Evolutionary conservation across 2,329 filamentous ascomycete species (phyloP), one percentile per base, ranked within the genome.

Genomic region (Apiospora pterosperma): DNA sequence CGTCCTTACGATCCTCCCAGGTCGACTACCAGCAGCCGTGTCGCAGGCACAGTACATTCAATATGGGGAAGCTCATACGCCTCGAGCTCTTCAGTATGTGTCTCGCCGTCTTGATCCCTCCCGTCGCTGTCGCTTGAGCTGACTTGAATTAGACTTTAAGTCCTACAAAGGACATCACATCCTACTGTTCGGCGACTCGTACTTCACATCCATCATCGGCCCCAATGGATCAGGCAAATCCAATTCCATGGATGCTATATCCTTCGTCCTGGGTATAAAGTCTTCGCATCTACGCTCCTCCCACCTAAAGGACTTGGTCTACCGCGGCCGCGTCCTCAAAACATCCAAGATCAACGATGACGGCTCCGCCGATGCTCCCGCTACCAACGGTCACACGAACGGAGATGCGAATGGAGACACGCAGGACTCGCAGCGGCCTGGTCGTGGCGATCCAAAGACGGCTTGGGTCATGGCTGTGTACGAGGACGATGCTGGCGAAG

Each of bases 391-490:
- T 11, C 82, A 88, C 52, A 78, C 82, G 23, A 88, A 91, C 68
- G 90, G 87, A 31, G 82, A 87, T 63, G 81, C 86, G 42, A 84
- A 85, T 23, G 84, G 83, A 38, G 88, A 86, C 39, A 82, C 86
- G 39, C 83, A 90, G 68, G 85, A 88, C 63, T 63, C 59, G 21
- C 58, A 60, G 58, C 65, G 63, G 21, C 85, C 88, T 63, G 89
- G 87, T n/a, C 89, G 87, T 39, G 87, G 88, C 69, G 95, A 99
- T 72, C 96, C 96, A 0, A 96, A 94, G 76, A 96, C 90, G 3
- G 96, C 96, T 3, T 99, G 95, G 95, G 96, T 99, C 16, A 98
- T 97, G 93, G 96, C 96, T 36, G 95, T 99, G 19, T 99, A 98
- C 77, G 94, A 97, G 76, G 96, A 99, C 74, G 96, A 99, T 76